A percentile compares a stretch with the other conserved stretches of the same genome.
phyloP scores from a whole-genome alignment of 139 green algal species.

The Chlorella sp. region DNA sequence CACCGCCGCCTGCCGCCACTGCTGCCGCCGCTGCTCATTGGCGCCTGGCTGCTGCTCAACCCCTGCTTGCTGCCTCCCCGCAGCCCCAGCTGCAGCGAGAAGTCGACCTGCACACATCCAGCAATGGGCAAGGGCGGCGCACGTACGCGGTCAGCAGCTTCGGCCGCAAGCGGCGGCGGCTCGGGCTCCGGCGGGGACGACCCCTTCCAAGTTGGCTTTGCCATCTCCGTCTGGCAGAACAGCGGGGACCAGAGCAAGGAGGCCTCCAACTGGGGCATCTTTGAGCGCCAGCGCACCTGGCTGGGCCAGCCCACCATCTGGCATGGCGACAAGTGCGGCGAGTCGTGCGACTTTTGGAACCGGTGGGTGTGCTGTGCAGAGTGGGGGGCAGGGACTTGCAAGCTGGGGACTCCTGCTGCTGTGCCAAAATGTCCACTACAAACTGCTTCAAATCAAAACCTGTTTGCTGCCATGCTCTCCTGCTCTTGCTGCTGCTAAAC shows the following conservation, averaged over 20 bases:
- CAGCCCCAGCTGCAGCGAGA: too few species aligned
- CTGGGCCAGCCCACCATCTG: slow-evolving; percentile 20
- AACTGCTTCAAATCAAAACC: too few species aligned
- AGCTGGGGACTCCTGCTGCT: not conserved
- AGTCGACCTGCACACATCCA: not conserved
- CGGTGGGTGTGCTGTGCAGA: slow-evolving; percentile 32
- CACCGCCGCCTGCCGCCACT: too few species aligned
- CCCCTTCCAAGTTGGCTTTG: slow-evolving; percentile 47
- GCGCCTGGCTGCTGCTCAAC: too few species aligned
- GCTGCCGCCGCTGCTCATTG: too few species aligned
- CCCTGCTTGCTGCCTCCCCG: too few species aligned
- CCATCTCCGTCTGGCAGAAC: slow-evolving; percentile 44
- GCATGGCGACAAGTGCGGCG: slow-evolving; percentile 22
- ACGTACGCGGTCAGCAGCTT: not conserved
- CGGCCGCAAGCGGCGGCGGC: not conserved
- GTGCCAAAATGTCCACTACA: not conserved
- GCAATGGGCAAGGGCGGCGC: not conserved
- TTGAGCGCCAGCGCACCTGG: slow-evolving; percentile 21
- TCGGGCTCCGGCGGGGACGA: not conserved
- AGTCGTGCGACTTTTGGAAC: slow-evolving; percentile 79
- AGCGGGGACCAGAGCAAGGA: slow-evolving; percentile 36
- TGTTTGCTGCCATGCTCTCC: too few species aligned
- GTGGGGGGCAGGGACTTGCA: not conserved
- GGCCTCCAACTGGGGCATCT: slow-evolving; percentile 48
- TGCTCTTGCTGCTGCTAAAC: too few species aligned